These are phyloP conservation scores for Penicillium subrubescens DNA, from an alignment of 495 filamentous ascomycete genomes.

Conservation along the genomic window DNA sequence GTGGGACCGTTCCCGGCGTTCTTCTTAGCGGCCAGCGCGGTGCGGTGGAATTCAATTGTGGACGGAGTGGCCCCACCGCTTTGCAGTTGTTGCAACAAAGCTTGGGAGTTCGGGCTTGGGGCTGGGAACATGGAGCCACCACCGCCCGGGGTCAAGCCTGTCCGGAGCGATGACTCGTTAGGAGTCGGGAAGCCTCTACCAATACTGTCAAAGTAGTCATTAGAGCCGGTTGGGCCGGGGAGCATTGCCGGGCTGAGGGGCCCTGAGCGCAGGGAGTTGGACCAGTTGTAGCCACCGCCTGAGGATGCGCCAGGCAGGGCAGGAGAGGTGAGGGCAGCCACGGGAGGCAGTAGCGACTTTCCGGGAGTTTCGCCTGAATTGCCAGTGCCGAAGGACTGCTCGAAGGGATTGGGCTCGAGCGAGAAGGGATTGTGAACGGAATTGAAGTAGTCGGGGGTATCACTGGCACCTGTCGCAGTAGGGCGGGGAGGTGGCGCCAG, in stretches of 20 bases:
- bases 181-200: constrained; percentile 90
- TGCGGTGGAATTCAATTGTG: constrained; percentile 92
- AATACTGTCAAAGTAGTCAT: constrained; percentile 80
- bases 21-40: constrained; percentile 81
- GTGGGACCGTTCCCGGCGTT: constrained; percentile 52
- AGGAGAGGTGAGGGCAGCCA: constrained; percentile 89
- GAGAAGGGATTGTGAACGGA: constrained; percentile 65
- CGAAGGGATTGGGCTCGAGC: constrained; percentile 93
- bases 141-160: constrained; percentile 90
- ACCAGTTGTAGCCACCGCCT: constrained; percentile 73
- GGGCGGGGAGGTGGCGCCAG: constrained; percentile 83
- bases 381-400: constrained; percentile 77
- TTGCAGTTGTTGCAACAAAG: constrained; percentile 75
- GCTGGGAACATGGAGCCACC: constrained; percentile 97
- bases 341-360: constrained; percentile 85
- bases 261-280: constrained; percentile 83
- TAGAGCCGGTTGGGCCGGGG: constrained; percentile 74
- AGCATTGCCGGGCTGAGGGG: constrained; percentile 98
- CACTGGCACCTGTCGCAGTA: constrained; percentile 51
- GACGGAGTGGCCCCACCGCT: constrained; percentile 83
- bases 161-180: constrained; percentile 93
- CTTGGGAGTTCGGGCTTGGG: constrained; percentile 83
- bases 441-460: constrained; percentile 80
- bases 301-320: constrained; percentile 72
- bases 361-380: constrained; percentile 77